These are phyloP conservation scores for Ophiostoma perfectum DNA, from an alignment of 2,329 filamentous ascomycete genomes.

Conservation along the genomic window DNA sequence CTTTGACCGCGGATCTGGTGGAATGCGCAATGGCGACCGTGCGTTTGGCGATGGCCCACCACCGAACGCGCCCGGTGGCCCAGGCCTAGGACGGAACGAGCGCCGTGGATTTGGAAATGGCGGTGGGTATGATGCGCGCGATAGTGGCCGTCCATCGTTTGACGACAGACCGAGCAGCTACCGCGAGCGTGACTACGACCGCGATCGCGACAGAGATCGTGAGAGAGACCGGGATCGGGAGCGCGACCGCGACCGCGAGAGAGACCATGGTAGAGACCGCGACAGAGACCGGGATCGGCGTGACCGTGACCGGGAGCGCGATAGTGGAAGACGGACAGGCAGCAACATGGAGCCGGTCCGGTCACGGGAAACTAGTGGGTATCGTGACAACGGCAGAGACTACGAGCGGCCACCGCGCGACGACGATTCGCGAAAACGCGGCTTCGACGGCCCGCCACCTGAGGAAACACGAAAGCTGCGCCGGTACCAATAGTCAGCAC, in stretches of 20 bases:
- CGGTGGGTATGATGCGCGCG: slow-evolving; percentile 44
- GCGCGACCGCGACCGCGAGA: slow-evolving; percentile 38
- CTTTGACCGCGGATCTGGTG: slow-evolving; percentile 37
- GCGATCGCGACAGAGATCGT: slow-evolving; percentile 39
- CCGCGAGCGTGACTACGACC: slow-evolving; percentile 41
- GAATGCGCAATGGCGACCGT: slow-evolving; percentile 40
- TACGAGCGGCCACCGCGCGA: slow-evolving; percentile 51
- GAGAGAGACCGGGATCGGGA: slow-evolving; percentile 27
- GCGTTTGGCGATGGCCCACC: slow-evolving; percentile 31
- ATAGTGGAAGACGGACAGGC: slow-evolving; percentile 34
- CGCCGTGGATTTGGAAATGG: slow-evolving; percentile 39
- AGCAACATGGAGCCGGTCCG: slow-evolving; percentile 31
- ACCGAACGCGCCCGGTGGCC: slow-evolving; percentile 50
- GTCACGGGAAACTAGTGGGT: slow-evolving; percentile 24
- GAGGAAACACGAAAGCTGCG: slow-evolving; percentile 69
- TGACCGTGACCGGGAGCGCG: slow-evolving; percentile 32
- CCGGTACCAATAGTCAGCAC: slow-evolving; percentile 49
- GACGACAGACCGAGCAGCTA: slow-evolving; percentile 43
- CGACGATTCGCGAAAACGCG: slow-evolving; percentile 59
- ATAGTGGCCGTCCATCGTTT: slow-evolving; percentile 25
- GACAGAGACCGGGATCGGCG: slow-evolving; percentile 29
- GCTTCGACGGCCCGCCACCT: slow-evolving; percentile 72
- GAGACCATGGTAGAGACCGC: slow-evolving; percentile 35
- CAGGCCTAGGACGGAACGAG: slow-evolving; percentile 37
- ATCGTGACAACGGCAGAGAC: slow-evolving; percentile 34